Evolutionary conservation across 441 rosid genomes (phyloP), one percentile per base, ranked within the genome.

Genomic region (Theobroma grandiflorum): DNA sequence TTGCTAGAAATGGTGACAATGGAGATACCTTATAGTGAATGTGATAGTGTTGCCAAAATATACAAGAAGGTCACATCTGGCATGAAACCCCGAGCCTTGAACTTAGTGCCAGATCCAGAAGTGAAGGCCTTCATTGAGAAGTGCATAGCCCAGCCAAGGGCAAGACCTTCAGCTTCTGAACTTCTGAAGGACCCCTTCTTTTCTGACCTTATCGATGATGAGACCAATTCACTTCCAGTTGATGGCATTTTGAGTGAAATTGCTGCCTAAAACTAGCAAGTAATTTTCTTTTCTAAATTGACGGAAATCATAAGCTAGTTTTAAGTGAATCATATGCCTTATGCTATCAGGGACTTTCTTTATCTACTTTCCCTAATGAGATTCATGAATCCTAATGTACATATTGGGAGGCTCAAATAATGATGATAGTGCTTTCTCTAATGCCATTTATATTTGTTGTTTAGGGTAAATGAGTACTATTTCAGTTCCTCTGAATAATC

Each of bases 121-220:
- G 88, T 91, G 74, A 91, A 84, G 82, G 90, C 86, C 49, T 92
- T 92, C 68, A 92, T 92, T 15, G 88, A 84, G 83, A 89, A 87
- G 79, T 90, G 96, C 85, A 88, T 88, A 69, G 93, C 89, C 33
- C 86, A 89, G 81, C 91, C 91, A 2, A 84, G 87, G 80, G 88
- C 86, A 52, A 83, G 96, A 80, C 94, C 96, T 75, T 89, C 96
- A 15, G 94, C 94, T 16, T 81, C 93, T 12, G 92, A 89, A 72
- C 93, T 92, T 72, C 89, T 92, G 11, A 87, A 80, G 72, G 96
- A 90, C 72, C 82, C 94, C n/a, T 91, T 92, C 89, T 92, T 89
- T 84, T 84, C 84, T 6, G 91, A 87, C 11, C 84, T 89, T 86
- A 78, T 38, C 31, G 85, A 79, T 4, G 86, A 84, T 8, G 91